Conservation (phyloP, 2,329 filamentous ascomycete genomes). For the Fusarium tjaetaba region DNA sequence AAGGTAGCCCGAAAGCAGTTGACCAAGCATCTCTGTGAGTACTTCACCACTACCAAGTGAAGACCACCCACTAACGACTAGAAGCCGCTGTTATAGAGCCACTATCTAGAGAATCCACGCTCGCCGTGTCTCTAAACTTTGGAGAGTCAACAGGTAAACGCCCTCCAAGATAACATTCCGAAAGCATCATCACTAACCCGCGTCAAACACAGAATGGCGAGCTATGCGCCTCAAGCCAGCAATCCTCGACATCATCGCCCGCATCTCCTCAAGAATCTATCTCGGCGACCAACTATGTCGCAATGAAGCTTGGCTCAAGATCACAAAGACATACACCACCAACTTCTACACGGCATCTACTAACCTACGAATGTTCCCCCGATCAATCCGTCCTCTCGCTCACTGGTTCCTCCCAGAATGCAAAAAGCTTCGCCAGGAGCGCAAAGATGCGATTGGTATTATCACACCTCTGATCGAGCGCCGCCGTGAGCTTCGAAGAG, state of each 20-base stretch:
- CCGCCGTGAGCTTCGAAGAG: not conserved
- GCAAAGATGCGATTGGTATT: not conserved
- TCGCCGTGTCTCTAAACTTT: not conserved
- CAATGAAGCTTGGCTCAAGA: not conserved
- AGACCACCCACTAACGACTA: rapidly evolving
- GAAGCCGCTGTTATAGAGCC: not conserved
- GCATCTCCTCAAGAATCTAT: not conserved
- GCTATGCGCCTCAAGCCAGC: not conserved
- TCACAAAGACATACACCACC: not conserved
- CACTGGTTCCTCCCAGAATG: constrained; percentile 9
- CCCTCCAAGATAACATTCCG: too few species aligned
- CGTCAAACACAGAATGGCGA: not conserved
- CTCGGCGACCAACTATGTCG: not conserved
- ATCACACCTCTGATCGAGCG: not conserved
- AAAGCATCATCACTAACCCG: not conserved
- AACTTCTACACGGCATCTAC: not conserved
- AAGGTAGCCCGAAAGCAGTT: not conserved
- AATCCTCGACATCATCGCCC: not conserved
- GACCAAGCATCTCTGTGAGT: not conserved
- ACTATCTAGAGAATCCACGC: not conserved
- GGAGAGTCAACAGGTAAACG: not conserved
- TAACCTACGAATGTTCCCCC: not conserved
- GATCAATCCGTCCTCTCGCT: not conserved
- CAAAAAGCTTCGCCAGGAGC: not conserved
- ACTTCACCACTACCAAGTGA: rapidly evolving